Percentiles rank a stretch among this genome's conserved stretches.
Evolutionary conservation across 2,329 filamentous ascomycete genomes (phyloP).

Genomic region (Dactylonectria estremocensis): DNA sequence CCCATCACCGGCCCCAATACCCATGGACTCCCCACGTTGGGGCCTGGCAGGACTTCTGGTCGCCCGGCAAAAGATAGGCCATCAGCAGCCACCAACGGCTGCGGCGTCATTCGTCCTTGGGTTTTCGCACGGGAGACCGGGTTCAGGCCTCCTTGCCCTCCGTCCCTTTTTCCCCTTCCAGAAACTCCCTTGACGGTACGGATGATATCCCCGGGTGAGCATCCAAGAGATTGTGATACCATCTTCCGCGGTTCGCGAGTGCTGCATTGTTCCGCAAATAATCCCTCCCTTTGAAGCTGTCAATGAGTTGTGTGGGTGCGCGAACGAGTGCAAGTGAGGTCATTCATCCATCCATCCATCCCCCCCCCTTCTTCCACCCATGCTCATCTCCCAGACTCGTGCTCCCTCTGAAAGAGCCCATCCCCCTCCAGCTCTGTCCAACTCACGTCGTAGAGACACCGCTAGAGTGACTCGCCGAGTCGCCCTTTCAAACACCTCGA

Average conservation of each 20-base stretch:
- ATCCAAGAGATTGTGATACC: slow-evolving; percentile 22
- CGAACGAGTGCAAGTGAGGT: slow-evolving; percentile 16
- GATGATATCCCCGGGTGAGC: slow-evolving; percentile 24
- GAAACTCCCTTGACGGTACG: slow-evolving; percentile 10
- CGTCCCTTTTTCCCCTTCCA: neutral
- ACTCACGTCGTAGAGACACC: slow-evolving; percentile 15
- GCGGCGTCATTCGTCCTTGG: slow-evolving; percentile 27
- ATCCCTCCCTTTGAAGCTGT: slow-evolving; percentile 14
- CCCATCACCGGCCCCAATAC: slow-evolving; percentile 1
- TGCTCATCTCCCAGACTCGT: slow-evolving; percentile 5
- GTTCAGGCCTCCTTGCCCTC: slow-evolving; percentile 22
- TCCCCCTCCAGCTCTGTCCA: slow-evolving; percentile 16
- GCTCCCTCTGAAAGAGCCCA: slow-evolving; percentile 18
- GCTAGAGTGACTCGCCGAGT: neutral
- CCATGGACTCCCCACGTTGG: slow-evolving; percentile 37
- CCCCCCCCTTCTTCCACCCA: neutral
- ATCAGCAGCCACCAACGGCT: slow-evolving; percentile 23
- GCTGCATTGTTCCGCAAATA: slow-evolving; percentile 11
- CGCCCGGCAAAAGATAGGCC: slow-evolving; percentile 22
- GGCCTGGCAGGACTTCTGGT: slow-evolving; percentile 38
- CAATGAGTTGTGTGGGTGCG: slow-evolving; percentile 11
- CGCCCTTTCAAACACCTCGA: slow-evolving; percentile 4
- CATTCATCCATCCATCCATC: no score
- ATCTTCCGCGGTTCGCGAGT: slow-evolving; percentile 1
- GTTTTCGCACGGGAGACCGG: slow-evolving; percentile 12